Conservation (phyloP, 345 rosid genomes). For the Hevea brasiliensis region DNA sequence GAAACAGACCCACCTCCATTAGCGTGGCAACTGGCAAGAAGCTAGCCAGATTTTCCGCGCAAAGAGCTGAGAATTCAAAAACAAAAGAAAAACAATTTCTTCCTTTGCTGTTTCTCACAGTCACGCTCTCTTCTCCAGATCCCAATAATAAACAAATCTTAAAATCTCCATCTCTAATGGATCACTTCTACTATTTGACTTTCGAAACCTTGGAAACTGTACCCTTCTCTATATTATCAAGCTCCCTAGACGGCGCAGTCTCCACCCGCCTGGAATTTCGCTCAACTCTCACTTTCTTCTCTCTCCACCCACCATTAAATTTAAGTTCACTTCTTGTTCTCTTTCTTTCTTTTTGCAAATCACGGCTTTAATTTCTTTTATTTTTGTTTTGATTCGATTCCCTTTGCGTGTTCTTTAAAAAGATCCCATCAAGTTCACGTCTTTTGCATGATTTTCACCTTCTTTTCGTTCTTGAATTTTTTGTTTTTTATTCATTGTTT, state of each 20-base stretch:
- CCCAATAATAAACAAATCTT: background rate
- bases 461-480: background rate
- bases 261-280: constrained; percentile 29
- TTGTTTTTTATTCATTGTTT: background rate
- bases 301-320: background rate
- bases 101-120: background rate
- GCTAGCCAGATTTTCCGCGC: constrained; percentile 15
- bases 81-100: background rate
- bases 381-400: constrained; percentile 9
- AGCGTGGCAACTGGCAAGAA: constrained; percentile 15
- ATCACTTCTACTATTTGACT: constrained; percentile 31
- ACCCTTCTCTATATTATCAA: constrained; percentile 21
- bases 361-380: background rate
- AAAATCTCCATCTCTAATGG: background rate
- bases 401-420: constrained; percentile 59
- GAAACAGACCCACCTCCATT: background rate
- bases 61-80: background rate
- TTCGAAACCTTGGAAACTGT: constrained; percentile 33
- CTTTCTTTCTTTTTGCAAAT: background rate
- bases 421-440: constrained; percentile 15
- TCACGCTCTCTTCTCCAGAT: constrained; percentile 9
- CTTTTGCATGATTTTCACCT: constrained; percentile 4
- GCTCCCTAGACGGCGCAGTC: constrained; percentile 9
- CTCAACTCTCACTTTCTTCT: background rate
- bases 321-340: background rate